Evolutionary conservation across 2,329 filamentous ascomycete species (phyloP).

Genomic region (Knufia petricola): DNA sequence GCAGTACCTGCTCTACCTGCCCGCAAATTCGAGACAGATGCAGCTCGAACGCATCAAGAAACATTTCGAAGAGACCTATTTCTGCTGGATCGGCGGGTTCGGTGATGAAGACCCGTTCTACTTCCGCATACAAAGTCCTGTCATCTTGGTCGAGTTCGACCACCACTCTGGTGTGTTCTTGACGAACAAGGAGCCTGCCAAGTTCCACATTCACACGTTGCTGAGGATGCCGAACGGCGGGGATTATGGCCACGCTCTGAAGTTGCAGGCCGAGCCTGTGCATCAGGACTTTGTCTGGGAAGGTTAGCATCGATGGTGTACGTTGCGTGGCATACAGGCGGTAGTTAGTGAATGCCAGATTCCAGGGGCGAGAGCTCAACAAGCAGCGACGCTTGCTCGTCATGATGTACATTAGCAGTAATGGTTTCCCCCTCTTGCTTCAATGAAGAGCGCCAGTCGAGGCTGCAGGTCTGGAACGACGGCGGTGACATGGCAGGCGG

Average conservation of each 20-base stretch:
- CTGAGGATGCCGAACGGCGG: constrained; percentile 63
- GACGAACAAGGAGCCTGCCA: constrained; percentile 60
- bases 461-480: too few relatives aligned
- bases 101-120: constrained; percentile 63
- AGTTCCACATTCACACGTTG: constrained; percentile 71
- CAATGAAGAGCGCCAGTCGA: too few relatives aligned
- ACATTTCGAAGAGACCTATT: constrained; percentile 63
- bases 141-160: constrained; percentile 67
- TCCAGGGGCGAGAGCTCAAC: too few relatives aligned
- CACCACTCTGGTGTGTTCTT: constrained; percentile 72
- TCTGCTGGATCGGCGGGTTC: constrained; percentile 66
- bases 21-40: constrained; percentile 43
- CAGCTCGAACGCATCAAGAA: constrained; percentile 46
- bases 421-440: too few relatives aligned
- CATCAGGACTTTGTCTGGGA: constrained; percentile 31
- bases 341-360: not conserved
- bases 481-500: too few relatives aligned
- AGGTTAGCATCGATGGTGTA: not conserved
- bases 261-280: constrained; percentile 25
- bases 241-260: constrained; percentile 58
- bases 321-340: not conserved
- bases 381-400: too few relatives aligned
- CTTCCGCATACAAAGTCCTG: constrained; percentile 66
- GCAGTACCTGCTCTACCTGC: constrained; percentile 62
- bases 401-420: too few relatives aligned